Evolutionary conservation across 257 asterid species (phyloP), one percentile per base, ranked within the genome.

Genomic region (Fraxinus americana): DNA sequence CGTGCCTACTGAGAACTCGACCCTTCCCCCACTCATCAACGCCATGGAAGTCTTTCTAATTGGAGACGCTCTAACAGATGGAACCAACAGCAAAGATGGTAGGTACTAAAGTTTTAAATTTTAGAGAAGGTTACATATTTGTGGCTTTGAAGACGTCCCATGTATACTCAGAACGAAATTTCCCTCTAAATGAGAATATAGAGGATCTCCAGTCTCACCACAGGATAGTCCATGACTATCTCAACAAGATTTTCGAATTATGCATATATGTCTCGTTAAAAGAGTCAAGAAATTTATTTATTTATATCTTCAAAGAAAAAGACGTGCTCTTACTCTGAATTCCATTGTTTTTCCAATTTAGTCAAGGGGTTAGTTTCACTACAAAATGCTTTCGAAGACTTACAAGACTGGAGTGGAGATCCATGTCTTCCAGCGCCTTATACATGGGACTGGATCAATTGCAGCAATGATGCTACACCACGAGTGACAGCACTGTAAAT

Each of bases 391-490:
- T 92, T 86, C 38, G 76, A 43, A 0, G 77, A 59, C 61, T 81
- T 92, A 52, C 75, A 78, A 81, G 82, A 69, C 3, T 90, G 93
- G 96, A 76, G 78, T 1, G 97, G 95, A 0, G 97, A 92, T 78
- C 97, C 97, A 14, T 92, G 97, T 80, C 91, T 90, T 68, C 97
- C 97, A 14, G 78, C 92, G 8, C 86, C 89, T 1, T 88, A 77
- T 77, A 16, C 91, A 25, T 90, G 92, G 93, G 94, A 90, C n/a
- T 92, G 94, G 97, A 79, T 92, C 70, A 59, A 75, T 5, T 92
- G 97, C 67, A 89, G 80, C 83, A 79, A 25, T 27, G 89, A 82
- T 54, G 63, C 86, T 0, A 77, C 72, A n/a, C 97, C 97, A 32
- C 90, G 92, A n/a, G 84, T 90, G 4, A 92, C 97, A n/a, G 75